These are phyloP conservation scores for Lepidium aucheri DNA, from an alignment of 345 rosid genomes.

Conservation along the genomic window DNA sequence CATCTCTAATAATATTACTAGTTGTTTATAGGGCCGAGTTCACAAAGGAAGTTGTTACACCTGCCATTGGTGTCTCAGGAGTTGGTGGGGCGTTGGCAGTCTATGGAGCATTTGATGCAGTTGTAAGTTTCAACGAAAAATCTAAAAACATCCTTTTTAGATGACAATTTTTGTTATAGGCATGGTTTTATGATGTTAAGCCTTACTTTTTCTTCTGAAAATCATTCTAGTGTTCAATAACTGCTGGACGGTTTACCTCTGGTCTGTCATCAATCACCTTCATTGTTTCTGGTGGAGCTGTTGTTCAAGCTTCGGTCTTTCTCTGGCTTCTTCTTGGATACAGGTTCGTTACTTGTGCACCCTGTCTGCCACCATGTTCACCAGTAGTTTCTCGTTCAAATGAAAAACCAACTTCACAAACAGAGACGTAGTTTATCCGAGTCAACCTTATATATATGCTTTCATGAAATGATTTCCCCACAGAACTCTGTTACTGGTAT, in stretches of 20 bases:
- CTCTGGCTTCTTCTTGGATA: slow-evolving; percentile 61
- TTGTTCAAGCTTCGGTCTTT: slow-evolving; percentile 63
- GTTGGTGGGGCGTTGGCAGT: slow-evolving; percentile 92
- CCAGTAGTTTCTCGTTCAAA: not conserved
- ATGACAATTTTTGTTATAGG: not conserved
- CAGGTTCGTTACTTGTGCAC: slow-evolving; percentile 37
- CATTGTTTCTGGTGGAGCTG: slow-evolving; percentile 44
- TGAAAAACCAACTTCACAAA: not conserved
- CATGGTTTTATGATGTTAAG: not conserved
- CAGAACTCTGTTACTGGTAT: not conserved
- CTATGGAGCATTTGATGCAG: slow-evolving; percentile 83
- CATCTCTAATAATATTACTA: not conserved
- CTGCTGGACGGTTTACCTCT: slow-evolving; percentile 63
- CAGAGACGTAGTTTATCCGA: not conserved
- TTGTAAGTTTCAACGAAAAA: slow-evolving; percentile 48
- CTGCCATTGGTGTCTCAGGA: slow-evolving; percentile 75
- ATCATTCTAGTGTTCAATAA: slow-evolving; percentile 57
- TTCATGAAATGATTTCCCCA: not conserved
- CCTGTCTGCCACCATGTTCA: not conserved
- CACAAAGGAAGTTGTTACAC: slow-evolving; percentile 78
- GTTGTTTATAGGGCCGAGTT: slow-evolving; percentile 63
- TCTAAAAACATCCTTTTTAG: not conserved
- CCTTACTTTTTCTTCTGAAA: not conserved
- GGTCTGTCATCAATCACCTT: slow-evolving; percentile 36
- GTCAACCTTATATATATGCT: not conserved